phyloP scores from a whole-genome alignment of 495 filamentous ascomycete species.

The Aspergillus kassunensis region DNA sequence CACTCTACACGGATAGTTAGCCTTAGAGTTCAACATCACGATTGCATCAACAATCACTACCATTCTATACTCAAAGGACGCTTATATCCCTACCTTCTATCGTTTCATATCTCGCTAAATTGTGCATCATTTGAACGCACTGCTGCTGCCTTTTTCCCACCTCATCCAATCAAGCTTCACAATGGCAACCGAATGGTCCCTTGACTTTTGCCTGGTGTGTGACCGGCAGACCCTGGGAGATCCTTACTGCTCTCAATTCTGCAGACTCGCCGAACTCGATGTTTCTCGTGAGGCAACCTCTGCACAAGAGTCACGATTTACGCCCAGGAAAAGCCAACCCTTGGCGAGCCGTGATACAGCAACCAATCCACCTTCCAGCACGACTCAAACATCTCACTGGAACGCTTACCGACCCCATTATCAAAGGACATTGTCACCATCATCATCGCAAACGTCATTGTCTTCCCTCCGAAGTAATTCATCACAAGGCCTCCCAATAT shows the following conservation, averaged over 20 bases:
- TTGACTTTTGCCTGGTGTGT: conserved; percentile 92
- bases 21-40: background rate
- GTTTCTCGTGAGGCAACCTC: conserved; percentile 40
- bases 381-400: conserved; percentile 29
- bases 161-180: background rate
- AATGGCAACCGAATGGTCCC: conserved; percentile 80
- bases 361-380: conserved; percentile 31
- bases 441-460: conserved; percentile 80
- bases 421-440: conserved; percentile 57
- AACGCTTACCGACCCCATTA: conserved; percentile 26
- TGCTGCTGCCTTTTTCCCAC: background rate
- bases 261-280: conserved; percentile 84
- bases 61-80: background rate
- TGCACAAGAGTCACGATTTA: conserved; percentile 19
- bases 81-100: background rate
- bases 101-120: background rate
- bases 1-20: no score
- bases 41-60: background rate
- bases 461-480: conserved; percentile 68
- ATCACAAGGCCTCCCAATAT: conserved; percentile 53
- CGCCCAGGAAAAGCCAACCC: conserved; percentile 33
- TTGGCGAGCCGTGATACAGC: conserved; percentile 16
- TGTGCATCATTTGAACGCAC: background rate
- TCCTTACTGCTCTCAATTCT: conserved; percentile 90
- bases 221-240: conserved; percentile 77